phyloP scores from a whole-genome alignment of 805 yeast species.

The Candida incommunis region DNA sequence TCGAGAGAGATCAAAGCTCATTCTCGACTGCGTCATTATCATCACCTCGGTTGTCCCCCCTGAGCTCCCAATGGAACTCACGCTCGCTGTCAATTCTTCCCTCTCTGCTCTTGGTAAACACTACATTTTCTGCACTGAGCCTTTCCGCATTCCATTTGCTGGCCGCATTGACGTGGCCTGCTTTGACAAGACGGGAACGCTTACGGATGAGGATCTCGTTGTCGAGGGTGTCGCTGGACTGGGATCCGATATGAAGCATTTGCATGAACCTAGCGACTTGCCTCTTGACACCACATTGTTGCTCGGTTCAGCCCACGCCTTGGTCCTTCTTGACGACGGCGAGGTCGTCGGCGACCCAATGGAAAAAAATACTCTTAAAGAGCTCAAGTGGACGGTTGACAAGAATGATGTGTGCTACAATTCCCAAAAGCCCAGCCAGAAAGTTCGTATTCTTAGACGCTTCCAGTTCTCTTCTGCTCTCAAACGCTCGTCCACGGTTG shows the following conservation, averaged over 20 bases:
- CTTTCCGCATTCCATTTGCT: conserved; percentile 94
- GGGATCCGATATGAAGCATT: conserved; percentile 35
- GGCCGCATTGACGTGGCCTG: conserved; percentile 98
- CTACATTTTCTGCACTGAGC: conserved; percentile 93
- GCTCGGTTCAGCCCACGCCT: conserved; percentile 91
- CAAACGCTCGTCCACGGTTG: conserved; percentile 85
- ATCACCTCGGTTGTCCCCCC: conserved; percentile 98
- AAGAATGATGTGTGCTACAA: conserved; percentile 57
- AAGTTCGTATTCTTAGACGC: conserved; percentile 69
- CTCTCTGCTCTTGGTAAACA: conserved; percentile 75
- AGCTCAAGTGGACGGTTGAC: conserved; percentile 75
- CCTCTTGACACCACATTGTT: conserved; percentile 57
- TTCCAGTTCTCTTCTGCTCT: conserved; percentile 94
- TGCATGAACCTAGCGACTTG: conserved; percentile 43
- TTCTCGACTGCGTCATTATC: conserved; percentile 89
- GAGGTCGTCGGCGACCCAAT: conserved; percentile 98
- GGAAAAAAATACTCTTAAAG: conserved; percentile 91
- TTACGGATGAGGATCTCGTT: conserved; percentile 90
- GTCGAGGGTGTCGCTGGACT: conserved; percentile 95
- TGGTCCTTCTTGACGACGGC: conserved; percentile 88
- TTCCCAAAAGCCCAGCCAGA: conserved; percentile 25
- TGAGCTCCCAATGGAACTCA: conserved; percentile 96
- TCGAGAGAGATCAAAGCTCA: conserved; percentile 83
- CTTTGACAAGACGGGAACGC: conserved; percentile 95
- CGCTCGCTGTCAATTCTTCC: conserved; percentile 94